phyloP scores from a whole-genome alignment of 2,329 filamentous ascomycete genomes.

The Colletotrichum sojae region DNA sequence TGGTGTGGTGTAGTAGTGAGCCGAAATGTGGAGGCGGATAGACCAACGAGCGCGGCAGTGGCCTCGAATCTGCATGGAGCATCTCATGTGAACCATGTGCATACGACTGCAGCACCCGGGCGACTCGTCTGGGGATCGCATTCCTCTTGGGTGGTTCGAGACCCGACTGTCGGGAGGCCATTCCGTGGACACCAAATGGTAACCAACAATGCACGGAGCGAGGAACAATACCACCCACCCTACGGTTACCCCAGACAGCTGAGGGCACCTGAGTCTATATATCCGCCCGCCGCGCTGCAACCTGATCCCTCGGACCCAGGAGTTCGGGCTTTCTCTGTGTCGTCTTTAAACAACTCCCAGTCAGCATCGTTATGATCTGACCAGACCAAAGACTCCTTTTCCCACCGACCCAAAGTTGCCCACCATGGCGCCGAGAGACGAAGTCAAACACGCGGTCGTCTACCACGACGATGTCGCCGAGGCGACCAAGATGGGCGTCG shows the following conservation, averaged over 20 bases:
- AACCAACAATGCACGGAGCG: constrained; percentile 21
- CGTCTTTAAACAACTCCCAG: not conserved
- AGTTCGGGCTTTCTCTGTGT: constrained; percentile 20
- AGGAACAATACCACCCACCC: not conserved
- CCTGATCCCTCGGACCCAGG: constrained; percentile 22
- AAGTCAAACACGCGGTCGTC: constrained; percentile 42
- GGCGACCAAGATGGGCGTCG: constrained; percentile 49
- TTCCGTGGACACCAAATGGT: constrained; percentile 13
- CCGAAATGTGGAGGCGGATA: constrained; percentile 32
- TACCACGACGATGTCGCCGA: constrained; percentile 48
- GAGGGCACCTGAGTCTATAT: constrained; percentile 23
- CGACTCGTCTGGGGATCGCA: constrained; percentile 41
- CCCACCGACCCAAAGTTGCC: not conserved
- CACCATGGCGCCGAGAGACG: constrained; percentile 37
- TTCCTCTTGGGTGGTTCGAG: constrained; percentile 34
- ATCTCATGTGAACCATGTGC: constrained; percentile 32
- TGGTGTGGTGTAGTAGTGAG: not conserved
- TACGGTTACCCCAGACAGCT: not conserved
- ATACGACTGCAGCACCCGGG: not conserved
- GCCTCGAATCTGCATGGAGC: constrained; percentile 23
- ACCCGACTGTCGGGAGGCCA: constrained; percentile 22
- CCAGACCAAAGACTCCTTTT: not conserved
- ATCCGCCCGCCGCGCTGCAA: constrained; percentile 22
- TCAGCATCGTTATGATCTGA: not conserved
- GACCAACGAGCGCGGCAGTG: constrained; percentile 39